These are phyloP conservation scores for Coemansia sp. DNA, from an alignment of 192 early-diverging fungal species.

Conservation along the genomic window DNA sequence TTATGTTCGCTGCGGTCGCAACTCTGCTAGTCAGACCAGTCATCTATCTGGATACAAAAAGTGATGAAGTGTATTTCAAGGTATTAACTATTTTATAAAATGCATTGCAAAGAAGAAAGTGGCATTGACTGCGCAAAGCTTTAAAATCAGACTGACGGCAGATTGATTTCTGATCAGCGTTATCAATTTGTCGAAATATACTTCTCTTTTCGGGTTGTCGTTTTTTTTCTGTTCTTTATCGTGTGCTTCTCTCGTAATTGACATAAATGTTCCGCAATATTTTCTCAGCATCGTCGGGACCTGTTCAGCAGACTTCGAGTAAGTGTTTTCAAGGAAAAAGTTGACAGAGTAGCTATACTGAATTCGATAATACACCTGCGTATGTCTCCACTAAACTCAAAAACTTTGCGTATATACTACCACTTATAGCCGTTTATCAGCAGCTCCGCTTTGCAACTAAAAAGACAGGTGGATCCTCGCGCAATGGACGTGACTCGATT, in stretches of 20 bases:
- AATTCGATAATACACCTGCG: not conserved
- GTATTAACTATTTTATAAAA: not conserved
- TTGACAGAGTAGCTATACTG: no score
- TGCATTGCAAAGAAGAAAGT: not conserved
- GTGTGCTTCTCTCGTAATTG: not conserved
- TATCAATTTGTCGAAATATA: not conserved
- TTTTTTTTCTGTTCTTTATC: not conserved
- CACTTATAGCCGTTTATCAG: constrained; percentile 23
- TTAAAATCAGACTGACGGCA: no score
- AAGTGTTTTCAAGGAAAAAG: not conserved
- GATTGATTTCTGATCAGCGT: no score
- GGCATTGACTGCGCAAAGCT: not conserved
- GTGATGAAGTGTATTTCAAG: no score
- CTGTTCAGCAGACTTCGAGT: constrained; percentile 4
- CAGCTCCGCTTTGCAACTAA: constrained; percentile 76
- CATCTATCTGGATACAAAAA: not conserved
- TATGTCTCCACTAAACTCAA: not conserved
- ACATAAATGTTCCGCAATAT: constrained; percentile 27
- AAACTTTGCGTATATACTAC: not conserved
- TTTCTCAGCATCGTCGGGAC: constrained; percentile 7
- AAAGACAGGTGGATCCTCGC: constrained; percentile 72
- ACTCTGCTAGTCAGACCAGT: not conserved
- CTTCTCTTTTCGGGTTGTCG: not conserved
- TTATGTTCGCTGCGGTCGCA: not conserved
- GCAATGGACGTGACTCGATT: constrained; percentile 75